Evolutionary conservation across 495 filamentous ascomycete genomes (phyloP).

Genomic region (Neurospora sp.): DNA sequence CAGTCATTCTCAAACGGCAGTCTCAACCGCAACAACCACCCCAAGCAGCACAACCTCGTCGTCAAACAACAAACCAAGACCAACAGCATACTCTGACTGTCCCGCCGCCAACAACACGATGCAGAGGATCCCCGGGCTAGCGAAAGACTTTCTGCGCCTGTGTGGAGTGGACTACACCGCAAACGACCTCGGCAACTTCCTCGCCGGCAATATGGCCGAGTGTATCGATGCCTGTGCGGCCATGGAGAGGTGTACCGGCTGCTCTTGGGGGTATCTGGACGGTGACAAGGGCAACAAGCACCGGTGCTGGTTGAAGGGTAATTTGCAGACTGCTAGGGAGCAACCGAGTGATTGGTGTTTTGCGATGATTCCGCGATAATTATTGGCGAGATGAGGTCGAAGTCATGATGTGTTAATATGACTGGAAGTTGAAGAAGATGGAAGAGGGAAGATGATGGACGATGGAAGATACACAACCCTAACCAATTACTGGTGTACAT

Average conservation of each 20-base stretch:
- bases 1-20: neutral
- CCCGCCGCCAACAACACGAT: conserved; percentile 34
- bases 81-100: conserved; percentile 23
- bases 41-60: neutral
- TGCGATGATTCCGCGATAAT: conserved; percentile 23
- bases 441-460: neutral
- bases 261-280: conserved; percentile 30
- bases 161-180: conserved; percentile 38
- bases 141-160: conserved; percentile 31
- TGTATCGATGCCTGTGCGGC: conserved; percentile 37
- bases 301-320: conserved; percentile 35
- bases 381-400: neutral
- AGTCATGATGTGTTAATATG: neutral
- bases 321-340: conserved; percentile 23
- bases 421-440: neutral
- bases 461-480: neutral
- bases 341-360: conserved; percentile 31
- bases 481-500: neutral
- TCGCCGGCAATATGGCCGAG: conserved; percentile 29
- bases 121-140: conserved; percentile 31
- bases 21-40: neutral
- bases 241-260: conserved; percentile 29
- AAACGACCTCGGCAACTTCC: conserved; percentile 26
- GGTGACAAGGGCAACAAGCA: conserved; percentile 28
- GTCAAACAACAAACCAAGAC: conserved; percentile 2